Evolutionary conservation across 306 rosid species (phyloP).

Genomic region (Oemleria cerasiformis): DNA sequence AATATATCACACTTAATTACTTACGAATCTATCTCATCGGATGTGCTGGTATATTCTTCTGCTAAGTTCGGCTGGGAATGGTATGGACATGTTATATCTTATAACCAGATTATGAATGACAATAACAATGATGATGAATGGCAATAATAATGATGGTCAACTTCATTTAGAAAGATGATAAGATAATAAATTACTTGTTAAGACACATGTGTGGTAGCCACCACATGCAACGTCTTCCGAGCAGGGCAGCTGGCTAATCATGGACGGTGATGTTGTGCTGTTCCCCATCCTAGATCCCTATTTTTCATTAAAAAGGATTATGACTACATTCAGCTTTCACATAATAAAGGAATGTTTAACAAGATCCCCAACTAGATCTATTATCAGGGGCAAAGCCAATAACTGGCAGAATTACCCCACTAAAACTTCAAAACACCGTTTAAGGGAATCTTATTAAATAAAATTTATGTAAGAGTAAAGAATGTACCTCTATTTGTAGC

Average conservation of each 20-base stretch:
- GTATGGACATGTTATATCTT: not conserved
- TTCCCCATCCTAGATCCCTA: constrained; percentile 52
- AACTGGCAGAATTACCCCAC: not conserved
- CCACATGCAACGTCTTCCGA: constrained; percentile 85
- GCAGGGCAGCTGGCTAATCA: constrained; percentile 58
- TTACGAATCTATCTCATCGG: not conserved
- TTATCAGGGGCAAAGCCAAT: not conserved
- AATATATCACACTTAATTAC: not conserved
- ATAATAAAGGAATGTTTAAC: not conserved
- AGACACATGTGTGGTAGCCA: constrained; percentile 88
- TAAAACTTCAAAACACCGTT: not conserved
- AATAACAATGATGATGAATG: not conserved
- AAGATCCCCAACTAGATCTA: not conserved
- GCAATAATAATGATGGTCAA: not conserved
- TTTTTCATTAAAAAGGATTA: constrained; percentile 21
- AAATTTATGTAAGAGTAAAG: no score
- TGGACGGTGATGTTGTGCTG: constrained; percentile 45
- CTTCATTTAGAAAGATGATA: constrained; percentile 12
- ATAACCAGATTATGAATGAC: not conserved
- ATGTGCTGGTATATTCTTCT: not conserved
- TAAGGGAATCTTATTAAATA: no score
- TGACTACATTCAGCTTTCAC: not conserved
- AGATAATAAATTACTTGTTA: constrained; percentile 65
- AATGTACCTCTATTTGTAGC: no score
- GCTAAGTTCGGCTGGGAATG: not conserved